Evolutionary conservation across 805 yeast genomes (phyloP).

Genomic region (Candida odintsovae): DNA sequence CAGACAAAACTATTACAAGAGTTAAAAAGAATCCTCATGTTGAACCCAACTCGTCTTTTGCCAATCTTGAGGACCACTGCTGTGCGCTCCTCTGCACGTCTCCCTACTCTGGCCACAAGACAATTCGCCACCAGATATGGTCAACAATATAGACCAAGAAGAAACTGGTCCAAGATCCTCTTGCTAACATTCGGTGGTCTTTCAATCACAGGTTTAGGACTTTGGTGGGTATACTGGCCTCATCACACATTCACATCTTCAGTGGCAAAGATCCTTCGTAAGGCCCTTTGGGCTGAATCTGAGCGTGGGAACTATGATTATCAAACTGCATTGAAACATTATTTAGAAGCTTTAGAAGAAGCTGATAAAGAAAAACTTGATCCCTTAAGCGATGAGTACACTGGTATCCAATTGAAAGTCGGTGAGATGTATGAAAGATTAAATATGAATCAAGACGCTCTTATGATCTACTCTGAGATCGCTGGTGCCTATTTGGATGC

Average conservation of each 20-base stretch:
- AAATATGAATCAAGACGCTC: constrained; percentile 56
- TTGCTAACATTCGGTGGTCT: constrained; percentile 20
- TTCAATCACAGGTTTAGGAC: constrained; percentile 20
- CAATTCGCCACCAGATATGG: constrained; percentile 12
- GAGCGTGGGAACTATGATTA: constrained; percentile 53
- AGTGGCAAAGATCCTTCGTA: constrained; percentile 67
- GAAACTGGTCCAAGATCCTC: constrained; percentile 15
- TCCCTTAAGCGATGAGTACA: constrained; percentile 68
- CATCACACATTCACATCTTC: constrained; percentile 60
- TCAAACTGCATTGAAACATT: constrained; percentile 61
- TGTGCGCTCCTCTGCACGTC: not conserved
- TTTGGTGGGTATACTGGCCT: constrained; percentile 52
- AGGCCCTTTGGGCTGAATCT: constrained; percentile 80
- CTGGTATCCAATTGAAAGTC: constrained; percentile 83
- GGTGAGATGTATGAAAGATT: constrained; percentile 83
- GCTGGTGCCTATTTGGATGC: constrained; percentile 52
- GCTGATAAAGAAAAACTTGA: constrained; percentile 53
- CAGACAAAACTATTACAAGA: not conserved
- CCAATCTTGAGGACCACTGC: not conserved
- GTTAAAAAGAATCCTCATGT: not conserved
- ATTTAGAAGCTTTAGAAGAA: constrained; percentile 66
- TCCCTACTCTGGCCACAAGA: not conserved
- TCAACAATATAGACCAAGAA: constrained; percentile 3
- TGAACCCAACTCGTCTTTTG: not conserved
- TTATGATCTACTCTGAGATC: constrained; percentile 60